Base-by-base conservation (phyloP, 2,329 filamentous ascomycete genomes). In the Penicillium griseofulvum region DNA sequence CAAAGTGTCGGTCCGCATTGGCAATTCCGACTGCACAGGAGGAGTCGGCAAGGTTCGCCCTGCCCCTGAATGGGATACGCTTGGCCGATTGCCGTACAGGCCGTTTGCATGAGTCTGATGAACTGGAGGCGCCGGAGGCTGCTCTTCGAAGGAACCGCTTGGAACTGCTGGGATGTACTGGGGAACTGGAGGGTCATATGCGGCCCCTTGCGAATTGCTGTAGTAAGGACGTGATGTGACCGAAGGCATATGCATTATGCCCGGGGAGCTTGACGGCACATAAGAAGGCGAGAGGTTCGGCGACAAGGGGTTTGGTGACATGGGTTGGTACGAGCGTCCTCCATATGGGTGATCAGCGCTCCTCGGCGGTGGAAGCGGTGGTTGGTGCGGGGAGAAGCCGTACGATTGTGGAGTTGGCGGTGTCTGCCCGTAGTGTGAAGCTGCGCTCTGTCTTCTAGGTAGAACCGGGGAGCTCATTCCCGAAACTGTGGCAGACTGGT, bases 1-100 rank as follows among this genome's bases (percentile, higher is more conserved):
- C 8, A 81, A 64, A 0, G 82, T 83, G 59, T 80, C 78, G 2
- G 76, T 78, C 59, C 80, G 75, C 52, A 79, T 76, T 16, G 80
- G 80, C 1, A 78, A 76, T 28, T 73, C 74, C n/a, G 81, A 80
- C 36, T 80, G 79, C 41, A 78, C 76, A 11, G 82, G 78, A 5
- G 82, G 81, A 1, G 73, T 71, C 63, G 78, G 64, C 62, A 79
- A 56, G 65, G 78, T 64, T 61, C 76, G 69, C 14, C 70, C 71
- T 22, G 73, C 65, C 12, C 68, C 67, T 8, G 67, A 55, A 29
- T 72, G 70, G 24, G 68, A 65, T 24, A 68, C 36, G 58, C 65
- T 68, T 31, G 65, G 55, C 14, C 66, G 66, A 45, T 66, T 65
- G 22, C 54, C 59, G 43, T 70, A 69, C 17, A 58, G 11, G 16